phyloP scores from a whole-genome alignment of 352 stramenopile species.

The Phytophthora constricta region DNA sequence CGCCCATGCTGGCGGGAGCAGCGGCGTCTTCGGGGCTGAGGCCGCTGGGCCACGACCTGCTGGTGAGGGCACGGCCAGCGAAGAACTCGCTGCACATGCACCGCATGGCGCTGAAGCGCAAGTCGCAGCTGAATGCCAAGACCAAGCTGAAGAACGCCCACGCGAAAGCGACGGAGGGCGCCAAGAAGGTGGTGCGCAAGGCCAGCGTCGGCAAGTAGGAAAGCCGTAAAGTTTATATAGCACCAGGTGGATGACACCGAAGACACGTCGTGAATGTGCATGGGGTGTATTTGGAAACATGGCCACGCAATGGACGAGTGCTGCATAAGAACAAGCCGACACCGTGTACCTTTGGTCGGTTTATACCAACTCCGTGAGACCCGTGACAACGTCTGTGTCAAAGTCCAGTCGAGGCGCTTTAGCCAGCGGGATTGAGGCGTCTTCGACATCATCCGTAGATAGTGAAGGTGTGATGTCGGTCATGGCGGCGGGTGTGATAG shows the following conservation, averaged over 20 bases:
- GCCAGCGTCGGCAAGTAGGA: conserved; percentile 50
- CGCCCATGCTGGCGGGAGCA: background rate
- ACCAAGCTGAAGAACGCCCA: conserved; percentile 55
- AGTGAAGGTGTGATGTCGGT: conserved; percentile 18
- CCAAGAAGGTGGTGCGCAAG: conserved; percentile 65
- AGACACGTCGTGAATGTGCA: too few relatives aligned
- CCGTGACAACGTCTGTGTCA: conserved; percentile 62
- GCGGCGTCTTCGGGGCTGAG: conserved; percentile 36
- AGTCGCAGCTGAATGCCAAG: conserved; percentile 63
- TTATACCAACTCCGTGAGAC: conserved; percentile 60
- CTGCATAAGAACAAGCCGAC: too few relatives aligned
- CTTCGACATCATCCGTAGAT: conserved; percentile 16
- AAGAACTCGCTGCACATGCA: conserved; percentile 89
- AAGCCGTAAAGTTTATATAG: background rate
- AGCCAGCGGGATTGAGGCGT: conserved; percentile 27
- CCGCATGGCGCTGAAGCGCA: conserved; percentile 78
- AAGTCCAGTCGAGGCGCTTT: conserved; percentile 71
- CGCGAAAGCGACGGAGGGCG: conserved; percentile 46
- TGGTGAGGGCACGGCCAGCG: conserved; percentile 57
- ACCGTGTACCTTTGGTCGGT: conserved; percentile 4
- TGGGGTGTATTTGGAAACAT: too few relatives aligned
- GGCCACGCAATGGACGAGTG: too few relatives aligned
- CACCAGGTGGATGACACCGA: too few relatives aligned
- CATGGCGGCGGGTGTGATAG: conserved; percentile 12
- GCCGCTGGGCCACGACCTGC: conserved; percentile 60